Evolutionary conservation across 495 filamentous ascomycete species (phyloP), one percentile per base, ranked within the genome.

Genomic region (Umbilicaria muhlenbergii): DNA sequence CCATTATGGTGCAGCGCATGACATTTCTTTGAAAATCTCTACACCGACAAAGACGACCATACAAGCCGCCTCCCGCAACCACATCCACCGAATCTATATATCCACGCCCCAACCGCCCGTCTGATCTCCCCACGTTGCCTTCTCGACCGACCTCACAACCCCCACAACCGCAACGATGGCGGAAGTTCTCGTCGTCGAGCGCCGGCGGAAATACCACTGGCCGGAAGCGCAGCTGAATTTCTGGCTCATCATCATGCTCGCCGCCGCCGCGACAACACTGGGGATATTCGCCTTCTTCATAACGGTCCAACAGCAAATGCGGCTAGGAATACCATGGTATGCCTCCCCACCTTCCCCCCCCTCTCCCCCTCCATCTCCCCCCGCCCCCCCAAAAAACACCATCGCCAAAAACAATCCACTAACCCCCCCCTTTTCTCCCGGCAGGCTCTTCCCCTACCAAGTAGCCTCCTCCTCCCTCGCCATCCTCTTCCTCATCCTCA

Each of bases 401-500:
- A n/a, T n/a, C n/a, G n/a, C n/a, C n/a, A n/a, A n/a, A n/a, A n/a
- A n/a, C 16, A 16, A n/a, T 14, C 21, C 11, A 24, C 32, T 45
- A 24, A 45, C 36, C 3, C 16, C 24, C 11, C 17, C 17, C 32
- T 21, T 21, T 21, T 21, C 19, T 2, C 2, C 2, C 39, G 17
- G 15, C 55, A 94, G 91, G 91, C 82, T 95, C 58, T 87, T 95
- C 61, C 81, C 92, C 36, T 99, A 83, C 74, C 85, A 82, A 72
- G 80, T 95, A 33, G 77, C 78, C 28, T 71, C 76, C 43, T 69
- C 71, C 49, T 62, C 75, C 18, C 70, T 95, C 32, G 71, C 72
- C 36, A 67, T 95, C 43, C 58, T 78, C 58, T 91, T 87, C 69
- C 74, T 92, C 41, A 58, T 78, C 52, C 49, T 81, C 11, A 66